Conservation (phyloP, 345 rosid species). For the Raphanus sativus region DNA sequence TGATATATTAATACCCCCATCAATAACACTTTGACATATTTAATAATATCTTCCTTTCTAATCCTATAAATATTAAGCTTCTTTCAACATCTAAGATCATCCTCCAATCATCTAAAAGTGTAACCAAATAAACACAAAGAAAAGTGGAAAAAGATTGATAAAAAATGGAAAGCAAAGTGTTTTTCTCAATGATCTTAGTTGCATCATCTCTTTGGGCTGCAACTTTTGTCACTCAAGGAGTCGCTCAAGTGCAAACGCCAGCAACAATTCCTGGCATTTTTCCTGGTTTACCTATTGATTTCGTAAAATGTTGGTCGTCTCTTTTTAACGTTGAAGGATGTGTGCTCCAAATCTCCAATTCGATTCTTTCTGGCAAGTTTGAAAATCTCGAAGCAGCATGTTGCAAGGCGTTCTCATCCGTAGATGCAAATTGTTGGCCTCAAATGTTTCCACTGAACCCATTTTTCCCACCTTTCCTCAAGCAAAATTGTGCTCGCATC, state of each 20-base stretch:
- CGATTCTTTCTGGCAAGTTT: background rate
- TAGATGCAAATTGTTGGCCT: background rate
- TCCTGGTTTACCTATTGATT: background rate
- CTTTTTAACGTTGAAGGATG: background rate
- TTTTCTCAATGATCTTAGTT: background rate
- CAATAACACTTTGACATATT: background rate
- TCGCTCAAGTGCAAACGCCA: background rate
- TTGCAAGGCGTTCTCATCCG: background rate
- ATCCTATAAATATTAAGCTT: background rate
- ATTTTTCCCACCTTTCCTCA: background rate
- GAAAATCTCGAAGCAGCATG: background rate
- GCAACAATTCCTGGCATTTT: background rate
- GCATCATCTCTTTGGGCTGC: background rate
- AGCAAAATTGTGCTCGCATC: background rate
- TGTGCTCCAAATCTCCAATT: background rate
- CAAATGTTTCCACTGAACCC: slow-evolving; percentile 2
- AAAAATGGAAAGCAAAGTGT: background rate
- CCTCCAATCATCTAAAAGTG: background rate
- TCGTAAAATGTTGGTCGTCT: background rate
- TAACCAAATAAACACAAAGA: background rate
- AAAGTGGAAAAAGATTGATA: background rate
- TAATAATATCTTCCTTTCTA: background rate
- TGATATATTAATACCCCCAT: no score
- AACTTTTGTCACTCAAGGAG: background rate
- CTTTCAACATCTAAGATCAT: background rate